Base-by-base conservation (phyloP, 139 green algal genomes). In the Pycnococcus provasolii region DNA sequence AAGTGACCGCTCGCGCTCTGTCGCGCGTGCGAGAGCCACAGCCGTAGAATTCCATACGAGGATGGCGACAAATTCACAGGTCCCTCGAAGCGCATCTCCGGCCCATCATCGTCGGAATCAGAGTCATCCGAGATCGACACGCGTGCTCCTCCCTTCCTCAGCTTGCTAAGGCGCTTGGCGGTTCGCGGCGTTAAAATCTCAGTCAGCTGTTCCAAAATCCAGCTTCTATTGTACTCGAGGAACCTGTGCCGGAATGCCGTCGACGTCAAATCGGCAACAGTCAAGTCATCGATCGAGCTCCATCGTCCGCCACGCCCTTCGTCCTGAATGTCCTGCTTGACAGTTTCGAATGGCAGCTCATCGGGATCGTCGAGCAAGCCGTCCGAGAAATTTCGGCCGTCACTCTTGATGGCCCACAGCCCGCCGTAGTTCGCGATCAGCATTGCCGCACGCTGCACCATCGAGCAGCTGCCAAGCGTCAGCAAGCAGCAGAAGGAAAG, bases 131-230 rank as follows among this genome's bases (percentile, higher is more conserved):
- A 26, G 26, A 26, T 26, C 26, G 26, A 26, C 26, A 26, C 26
- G 26, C 26, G 26, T 26, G 26, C 26, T 26, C 26, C 42, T 6
- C 39, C 11, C 46, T 60, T 68, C 9, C 64, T 13, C n/a, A 69
- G 40, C 53, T 71, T 71, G 26, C 26, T 26, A 3, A 68, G 42
- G 42, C 45, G 44, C 51, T 71, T 51, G 8, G 64, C 64, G 3
- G 64, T 71, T 4, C 64, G 37, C 13, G 64, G 64, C 3, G 64
- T 63, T 6, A 71, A 53, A 9, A 71, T 26, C 41, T 71, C 64
- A 4, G 9, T 13, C 40, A 71, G 39, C 64, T 71, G 64, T 5
- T 71, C 64, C 11, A 71, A 42, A 39, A 71, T 7, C 64, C 64
- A 71, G 11, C 53, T 6, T 26, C 64, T 41, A 54, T 71, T 71